Base-by-base conservation (phyloP, 2,329 filamentous ascomycete genomes). In the Aspergillus sp. region DNA sequence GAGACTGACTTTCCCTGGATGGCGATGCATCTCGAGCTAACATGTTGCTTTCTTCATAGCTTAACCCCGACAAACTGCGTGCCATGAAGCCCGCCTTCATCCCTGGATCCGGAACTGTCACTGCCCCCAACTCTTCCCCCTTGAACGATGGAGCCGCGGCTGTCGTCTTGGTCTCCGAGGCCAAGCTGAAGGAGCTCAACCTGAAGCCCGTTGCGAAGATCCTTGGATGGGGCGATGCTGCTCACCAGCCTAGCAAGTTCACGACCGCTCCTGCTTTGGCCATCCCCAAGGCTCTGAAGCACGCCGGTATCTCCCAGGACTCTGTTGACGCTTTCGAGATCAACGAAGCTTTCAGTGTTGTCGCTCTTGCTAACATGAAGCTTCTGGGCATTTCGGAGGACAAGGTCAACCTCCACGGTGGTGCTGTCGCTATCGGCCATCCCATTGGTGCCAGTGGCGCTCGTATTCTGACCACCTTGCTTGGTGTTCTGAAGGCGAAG, bases 271-370 rank as follows among this genome's bases (percentile, higher is more conserved):
- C 94, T 9, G 84, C 94, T 17, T 84, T 97, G 52, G 94, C 94
- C 61, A 95, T 99, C 65, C 94, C 94, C 72, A 99, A 97, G 82
- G 94, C 94, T 53, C 84, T 99, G 69, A 91, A 93, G 82, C 93
- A 99, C 76, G 94, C 94, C 56, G 89, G 89, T 58, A 78, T 99
- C 57, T 83, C 85, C 52, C 82, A 86, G 63, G 84, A 87, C 58
- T 81, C 89, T 54, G 82, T 99, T 53, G 93, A 97, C 68, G 94
- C 86, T 64, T 99, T 94, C 74, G 94, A 99, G 81, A 97, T 99
- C 81, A 99, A 99, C 81, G 94, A 99, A 81, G 94, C 94, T 40
- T 99, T 99, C 81, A 94, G 89, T 58, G 94, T 96, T 46, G 94
- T 99, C 58, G 91, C 94, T 36, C 83, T 99, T 48, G 92, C 94